phyloP scores from a whole-genome alignment of 495 filamentous ascomycete genomes.

The Xylaria telfairii region DNA sequence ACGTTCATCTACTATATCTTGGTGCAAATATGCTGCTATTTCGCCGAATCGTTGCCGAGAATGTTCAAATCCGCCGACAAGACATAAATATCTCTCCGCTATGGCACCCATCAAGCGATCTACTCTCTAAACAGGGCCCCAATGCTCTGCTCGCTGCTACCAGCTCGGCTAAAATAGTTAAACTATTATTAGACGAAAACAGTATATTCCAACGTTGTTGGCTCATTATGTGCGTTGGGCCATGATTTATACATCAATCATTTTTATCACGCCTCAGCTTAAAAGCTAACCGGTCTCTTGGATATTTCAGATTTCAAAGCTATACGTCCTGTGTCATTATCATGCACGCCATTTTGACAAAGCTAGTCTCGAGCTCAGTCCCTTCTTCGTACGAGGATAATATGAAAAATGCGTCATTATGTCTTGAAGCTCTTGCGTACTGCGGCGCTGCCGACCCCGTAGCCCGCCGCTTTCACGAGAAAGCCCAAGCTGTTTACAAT shows the following conservation, averaged over 20 bases:
- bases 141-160: conserved; percentile 3
- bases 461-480: background rate
- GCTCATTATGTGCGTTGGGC: background rate
- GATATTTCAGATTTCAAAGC: background rate
- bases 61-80: background rate
- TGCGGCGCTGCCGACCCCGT: background rate
- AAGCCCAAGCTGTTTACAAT: background rate
- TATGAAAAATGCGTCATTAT: background rate
- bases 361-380: background rate
- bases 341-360: background rate
- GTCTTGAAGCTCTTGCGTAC: background rate
- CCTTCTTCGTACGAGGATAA: background rate
- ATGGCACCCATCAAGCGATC: background rate
- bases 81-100: background rate
- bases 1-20: conserved; percentile 34
- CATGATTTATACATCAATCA: background rate
- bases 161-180: background rate
- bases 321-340: conserved; percentile 5
- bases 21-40: conserved; percentile 44
- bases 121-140: background rate
- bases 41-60: conserved; percentile 30
- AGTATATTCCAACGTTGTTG: background rate
- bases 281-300: background rate
- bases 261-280: background rate
- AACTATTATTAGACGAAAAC: conserved; percentile 1